Evolutionary conservation across 306 rosid genomes (phyloP).

Genomic region (Vicia villosa): DNA sequence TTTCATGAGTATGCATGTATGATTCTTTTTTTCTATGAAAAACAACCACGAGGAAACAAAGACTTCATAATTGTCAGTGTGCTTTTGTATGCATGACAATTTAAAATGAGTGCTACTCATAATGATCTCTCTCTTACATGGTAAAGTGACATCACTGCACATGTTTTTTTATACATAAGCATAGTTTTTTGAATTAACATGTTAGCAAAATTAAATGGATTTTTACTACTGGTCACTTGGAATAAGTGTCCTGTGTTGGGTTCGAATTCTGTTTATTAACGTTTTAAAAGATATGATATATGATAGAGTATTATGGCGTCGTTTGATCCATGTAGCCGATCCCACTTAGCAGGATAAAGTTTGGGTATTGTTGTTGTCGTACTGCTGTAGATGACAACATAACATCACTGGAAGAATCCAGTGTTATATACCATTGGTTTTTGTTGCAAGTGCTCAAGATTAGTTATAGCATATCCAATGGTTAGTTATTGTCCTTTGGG

Average conservation of each 20-base stretch:
- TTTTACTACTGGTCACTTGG: background rate
- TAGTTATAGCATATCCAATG: slow-evolving; percentile 26
- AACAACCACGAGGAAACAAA: slow-evolving; percentile 1
- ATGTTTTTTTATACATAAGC: background rate
- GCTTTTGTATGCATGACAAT: slow-evolving; percentile 15
- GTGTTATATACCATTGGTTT: slow-evolving; percentile 15
- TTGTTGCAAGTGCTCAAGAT: slow-evolving; percentile 17
- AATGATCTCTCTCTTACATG: background rate
- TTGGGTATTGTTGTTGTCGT: too few relatives aligned
- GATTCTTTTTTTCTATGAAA: background rate
- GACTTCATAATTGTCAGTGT: background rate
- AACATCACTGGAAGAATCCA: slow-evolving; percentile 1
- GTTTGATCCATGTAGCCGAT: too few relatives aligned
- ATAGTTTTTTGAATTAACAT: background rate
- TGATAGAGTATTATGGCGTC: too few relatives aligned
- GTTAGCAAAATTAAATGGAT: background rate
- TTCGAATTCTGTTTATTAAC: too few relatives aligned
- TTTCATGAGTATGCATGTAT: slow-evolving; percentile 6
- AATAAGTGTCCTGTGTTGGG: too few relatives aligned
- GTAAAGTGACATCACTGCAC: slow-evolving; percentile 20
- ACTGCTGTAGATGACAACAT: background rate
- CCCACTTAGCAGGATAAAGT: too few relatives aligned
- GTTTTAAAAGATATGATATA: too few relatives aligned
- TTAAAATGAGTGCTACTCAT: background rate
- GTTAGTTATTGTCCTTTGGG: slow-evolving; percentile 22